Evolutionary conservation across 331 rosid species (phyloP), one percentile per base, ranked within the genome.

Genomic region (Phaseolus coccineus): DNA sequence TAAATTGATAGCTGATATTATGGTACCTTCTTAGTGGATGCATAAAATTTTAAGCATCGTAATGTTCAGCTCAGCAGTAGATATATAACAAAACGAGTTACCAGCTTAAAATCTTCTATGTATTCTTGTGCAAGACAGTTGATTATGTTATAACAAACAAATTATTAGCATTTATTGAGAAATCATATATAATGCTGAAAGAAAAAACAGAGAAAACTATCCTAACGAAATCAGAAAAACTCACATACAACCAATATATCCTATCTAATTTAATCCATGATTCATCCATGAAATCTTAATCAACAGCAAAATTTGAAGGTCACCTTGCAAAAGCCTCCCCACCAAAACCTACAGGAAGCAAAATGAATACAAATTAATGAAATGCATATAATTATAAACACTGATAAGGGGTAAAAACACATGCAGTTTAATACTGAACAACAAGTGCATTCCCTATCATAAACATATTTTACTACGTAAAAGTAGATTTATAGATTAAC

Each of bases 251-350:
- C 58, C 73, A 6, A 48, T 52, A 61, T 61, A 68, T 81, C 31
- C 70, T 33, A 52, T 78, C 46, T 52, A 58, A 24, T 42, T 0
- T 42, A 9, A 42, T 55, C 27, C 76, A 63, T 46, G 73, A 61
- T 67, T 58, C 64, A 71, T 24, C 44, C 13, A 50, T 15, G 27
- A 78, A 33, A 47, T 74, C 37, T 72, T 52, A 42, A 14, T 69
- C 14, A 25, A 69, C 1, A 33, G 64, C 47, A 28, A 80, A 76
- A 68, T 50, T 31, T 62, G 13, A 33, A 46, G 51, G 35, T 57
- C 87, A 94, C 98, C 98, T 94, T 94, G 91, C 91, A 94, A 81
- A 92, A 25, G 88, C 98, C 98, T 88, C 98, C 98, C 78, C 76
- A 89, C 98, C 98, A 94, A 91, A 94, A 94, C 98, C 98, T 94